Conservation (phyloP, 2,329 filamentous ascomycete genomes). For the Verticillium isaacii region DNA sequence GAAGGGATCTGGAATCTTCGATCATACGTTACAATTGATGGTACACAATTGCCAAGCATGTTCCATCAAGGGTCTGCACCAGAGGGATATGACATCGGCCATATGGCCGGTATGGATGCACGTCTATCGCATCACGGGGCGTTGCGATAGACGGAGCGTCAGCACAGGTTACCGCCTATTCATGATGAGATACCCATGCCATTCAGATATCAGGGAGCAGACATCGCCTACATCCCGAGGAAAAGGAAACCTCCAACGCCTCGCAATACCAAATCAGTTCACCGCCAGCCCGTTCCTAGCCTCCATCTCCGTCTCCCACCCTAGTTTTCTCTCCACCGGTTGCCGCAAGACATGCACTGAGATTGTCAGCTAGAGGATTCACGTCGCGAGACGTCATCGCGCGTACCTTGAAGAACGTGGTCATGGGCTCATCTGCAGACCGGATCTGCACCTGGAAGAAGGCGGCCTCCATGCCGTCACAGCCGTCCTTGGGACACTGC, state of each 20-base stretch:
- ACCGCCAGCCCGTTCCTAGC: not conserved
- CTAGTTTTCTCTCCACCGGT: conserved; percentile 64
- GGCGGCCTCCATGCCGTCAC: conserved; percentile 78
- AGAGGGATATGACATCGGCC: too few relatives aligned
- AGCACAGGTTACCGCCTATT: not conserved
- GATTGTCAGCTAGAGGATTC: conserved; percentile 11
- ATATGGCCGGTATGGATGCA: too few relatives aligned
- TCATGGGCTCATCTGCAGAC: conserved; percentile 98
- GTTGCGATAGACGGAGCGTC: not conserved
- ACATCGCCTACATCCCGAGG: not conserved
- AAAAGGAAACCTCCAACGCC: conserved; percentile 17
- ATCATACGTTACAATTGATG: too few relatives aligned
- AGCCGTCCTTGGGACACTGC: conserved; percentile 77
- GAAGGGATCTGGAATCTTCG: not conserved
- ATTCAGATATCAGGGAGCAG: not conserved
- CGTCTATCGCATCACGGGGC: too few relatives aligned
- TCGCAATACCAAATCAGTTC: conserved; percentile 16
- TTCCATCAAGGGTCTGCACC: too few relatives aligned
- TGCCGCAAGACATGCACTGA: conserved; percentile 62
- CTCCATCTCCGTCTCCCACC: conserved; percentile 4
- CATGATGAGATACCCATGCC: not conserved
- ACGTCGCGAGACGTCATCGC: not conserved
- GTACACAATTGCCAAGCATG: too few relatives aligned
- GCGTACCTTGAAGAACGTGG: conserved; percentile 80
- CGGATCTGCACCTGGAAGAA: conserved; percentile 98